Evolutionary conservation across 345 rosid genomes (phyloP), one percentile per base, ranked within the genome.

Genomic region (Hibiscus mutabilis): DNA sequence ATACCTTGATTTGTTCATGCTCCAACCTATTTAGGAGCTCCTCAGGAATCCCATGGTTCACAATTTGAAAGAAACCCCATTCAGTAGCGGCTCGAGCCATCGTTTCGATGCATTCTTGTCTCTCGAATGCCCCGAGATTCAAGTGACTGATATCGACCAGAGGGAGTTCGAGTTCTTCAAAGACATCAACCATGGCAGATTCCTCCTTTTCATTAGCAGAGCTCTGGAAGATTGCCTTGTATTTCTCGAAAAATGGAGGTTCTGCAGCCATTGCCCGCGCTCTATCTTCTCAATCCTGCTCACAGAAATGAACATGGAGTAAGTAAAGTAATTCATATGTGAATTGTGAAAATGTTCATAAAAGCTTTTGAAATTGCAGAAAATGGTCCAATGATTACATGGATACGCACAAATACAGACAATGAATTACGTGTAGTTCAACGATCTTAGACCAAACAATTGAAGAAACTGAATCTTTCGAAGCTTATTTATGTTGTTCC

Each of bases 21-120:
- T 60, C 68, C 88, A 90, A 78, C 62, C 75, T 76, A 53, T 79
- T 83, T 37, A 84, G 61, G 2, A 83, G 71, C 40, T 84, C 81
- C 9, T 18, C 66, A 0, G 86, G 76, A 42, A 93, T 66, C 59
- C 87, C 97, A 77, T 93, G 96, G 64, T 89, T 91, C 66, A 81
- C 75, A 2, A 88, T 70, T 75, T 91, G 92, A 68, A 91, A 93
- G 74, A 91, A 93, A 0, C 97, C 98, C 93, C 92, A 93, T 69
- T 82, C 77, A 14, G 66, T 78, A 0, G 93, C 85, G 0, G 91
- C 98, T 62, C 63, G 66, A 19, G 74, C 83, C 25, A 89, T 82
- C 59, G 85, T 73, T 66, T 68, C 60, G 57, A 62, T 73, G 76
- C 88, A 90, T 15, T 73, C 71, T 21, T 79, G 79, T 59, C 82